Base-by-base conservation (phyloP, 352 stramenopile species). In the Globisporangium perplexum region DNA sequence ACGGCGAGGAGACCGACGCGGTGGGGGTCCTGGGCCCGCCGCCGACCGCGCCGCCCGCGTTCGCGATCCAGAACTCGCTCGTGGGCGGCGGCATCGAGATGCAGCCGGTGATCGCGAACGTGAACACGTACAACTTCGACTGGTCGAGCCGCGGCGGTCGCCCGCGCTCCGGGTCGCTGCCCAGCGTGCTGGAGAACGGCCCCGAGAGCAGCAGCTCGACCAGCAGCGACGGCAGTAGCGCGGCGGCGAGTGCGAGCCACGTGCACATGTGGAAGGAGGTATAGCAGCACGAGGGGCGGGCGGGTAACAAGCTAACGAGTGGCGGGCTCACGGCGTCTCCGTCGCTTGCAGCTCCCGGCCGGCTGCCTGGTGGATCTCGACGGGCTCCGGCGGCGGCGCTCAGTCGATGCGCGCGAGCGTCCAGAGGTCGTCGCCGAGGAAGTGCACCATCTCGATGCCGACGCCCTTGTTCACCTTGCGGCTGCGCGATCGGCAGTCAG, bases 381-480 rank as follows among this genome's bases (percentile, higher is more conserved):
- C n/a, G n/a, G n/a, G n/a, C n/a, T n/a, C n/a, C 31, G 31, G 31
- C 15, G 31, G 31, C 10, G 14, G 1, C 7, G 31, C 31, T 71
- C 84, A 94, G 49, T 93, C 83, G 48, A 95, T 91, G 53, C 81
- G 77, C 36, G 76, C 59, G 41, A 81, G 87, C 43, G 77, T 89
- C 88, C 92, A 99, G 23, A 99, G 73, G 44, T 98, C 96, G 76
- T 99, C 97, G 35, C 95, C 96, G 23, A 99, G 77, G 80, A 96
- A 98, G 72, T 99, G 96, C 65, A 96, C 78, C 59, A 98, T 88
- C 49, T 98, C 95, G 63, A 99, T 98, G 41, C 88, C 96, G 36
- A 97, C 91, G 39, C 96, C 97, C 66, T 99, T 98, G 77, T 98
- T 99, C 66, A 93, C 88, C 66, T 77, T 73, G 44, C 91, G 83